Evolutionary conservation across 2,329 filamentous ascomycete species (phyloP), one percentile per base, ranked within the genome.

Genomic region (Ophiocordyceps polyrhachis-furcata): DNA sequence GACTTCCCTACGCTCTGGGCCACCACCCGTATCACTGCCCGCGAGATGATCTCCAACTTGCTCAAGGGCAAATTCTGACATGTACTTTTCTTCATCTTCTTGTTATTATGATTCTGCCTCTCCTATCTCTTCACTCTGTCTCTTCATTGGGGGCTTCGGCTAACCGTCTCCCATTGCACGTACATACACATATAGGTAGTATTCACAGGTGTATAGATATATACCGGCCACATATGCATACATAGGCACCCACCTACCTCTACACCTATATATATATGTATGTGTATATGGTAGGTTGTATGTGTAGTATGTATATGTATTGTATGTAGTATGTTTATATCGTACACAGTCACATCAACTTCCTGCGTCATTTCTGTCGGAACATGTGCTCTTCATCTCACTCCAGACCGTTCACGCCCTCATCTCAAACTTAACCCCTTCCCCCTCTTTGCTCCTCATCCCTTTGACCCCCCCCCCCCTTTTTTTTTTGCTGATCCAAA

Each of bases 1-100:
- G 87, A 93, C 62, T 74, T 93, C 58, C 76, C 74, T n/a, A 93
- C 86, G 2, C 62, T 93, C 55, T 91, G 82, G 81, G 73, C 73
- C 55, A 93, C 83, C n/a, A 74, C 74, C 31, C 69, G 66, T 50
- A 70, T 89, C 48, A 93, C 86, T 1, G 86, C 68, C 2, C 66
- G 76, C 47, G 75, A 87, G 69, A 93, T 91, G 77, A 65, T 85
- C 48, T 60, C 62, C 31, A 89, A 93, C 62, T 58, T 93, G 59
- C 57, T 80, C 47, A 63, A 70, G 55, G 74, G 74, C 47, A 91
- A 91, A 74, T 62, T 89, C 47, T 86, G 25, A 28, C 25, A 4
- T 28, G 21, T 11, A 5, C 25, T 8, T 28, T 28, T 11, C 25
- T 9, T 28, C 6, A 2, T 28, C 25, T 28, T 28, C 9, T 28